Conservation (phyloP, 495 filamentous ascomycete species). For the Talaromyces stipitatus region DNA sequence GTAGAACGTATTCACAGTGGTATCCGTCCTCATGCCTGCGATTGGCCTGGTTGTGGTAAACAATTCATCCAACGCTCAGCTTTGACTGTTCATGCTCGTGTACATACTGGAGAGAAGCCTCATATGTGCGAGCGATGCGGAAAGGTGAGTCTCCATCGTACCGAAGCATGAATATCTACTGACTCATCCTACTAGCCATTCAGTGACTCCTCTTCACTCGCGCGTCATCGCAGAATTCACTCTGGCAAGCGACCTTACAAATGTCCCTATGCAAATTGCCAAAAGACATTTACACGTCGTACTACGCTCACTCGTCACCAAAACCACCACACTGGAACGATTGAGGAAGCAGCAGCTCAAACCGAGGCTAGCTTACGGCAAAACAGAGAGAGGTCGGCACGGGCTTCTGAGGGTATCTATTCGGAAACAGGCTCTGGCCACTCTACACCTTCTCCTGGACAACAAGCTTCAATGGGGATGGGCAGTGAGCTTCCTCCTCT, state of each 20-base stretch:
- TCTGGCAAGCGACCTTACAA: conserved; percentile 96
- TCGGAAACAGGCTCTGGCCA: conserved; percentile 77
- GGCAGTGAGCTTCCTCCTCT: conserved; percentile 66
- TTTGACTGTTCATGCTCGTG: conserved; percentile 87
- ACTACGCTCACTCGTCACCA: conserved; percentile 94
- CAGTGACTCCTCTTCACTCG: conserved; percentile 93
- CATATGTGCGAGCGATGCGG: conserved; percentile 96
- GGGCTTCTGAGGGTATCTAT: conserved; percentile 70
- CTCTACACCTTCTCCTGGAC: conserved; percentile 80
- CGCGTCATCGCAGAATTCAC: conserved; percentile 89
- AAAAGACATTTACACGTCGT: conserved; percentile 95
- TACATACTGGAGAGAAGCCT: conserved; percentile 96
- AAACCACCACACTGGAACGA: conserved; percentile 90
- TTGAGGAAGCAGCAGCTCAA: conserved; percentile 86
- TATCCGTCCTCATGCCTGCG: conserved; percentile 85
- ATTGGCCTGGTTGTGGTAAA: conserved; percentile 81
- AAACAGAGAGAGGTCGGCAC: conserved; percentile 48
- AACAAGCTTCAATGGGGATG: conserved; percentile 62
- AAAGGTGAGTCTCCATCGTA: conserved; percentile 58
- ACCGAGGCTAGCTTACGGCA: conserved; percentile 71
- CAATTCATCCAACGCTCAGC: conserved; percentile 98
- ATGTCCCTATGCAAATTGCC: conserved; percentile 94
- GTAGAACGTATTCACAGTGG: conserved; percentile 96
- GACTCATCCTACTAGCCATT: conserved; percentile 68
- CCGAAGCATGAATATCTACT: conserved; percentile 10